Base-by-base conservation (phyloP, 1,139 yeast genomes). In the Taphrina communis region DNA sequence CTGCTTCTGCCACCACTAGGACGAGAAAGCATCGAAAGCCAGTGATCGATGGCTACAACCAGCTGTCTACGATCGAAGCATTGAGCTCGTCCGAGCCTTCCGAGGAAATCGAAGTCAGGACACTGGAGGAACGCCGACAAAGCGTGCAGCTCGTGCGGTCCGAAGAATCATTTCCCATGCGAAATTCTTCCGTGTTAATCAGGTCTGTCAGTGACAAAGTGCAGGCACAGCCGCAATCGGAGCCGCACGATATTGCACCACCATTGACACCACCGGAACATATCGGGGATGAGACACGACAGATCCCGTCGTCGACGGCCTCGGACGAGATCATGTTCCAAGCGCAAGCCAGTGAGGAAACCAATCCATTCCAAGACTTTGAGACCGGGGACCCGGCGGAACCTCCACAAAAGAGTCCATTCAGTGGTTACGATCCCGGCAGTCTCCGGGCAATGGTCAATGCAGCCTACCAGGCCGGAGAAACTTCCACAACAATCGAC, bases 101-200 rank as follows among this genome's bases (percentile, higher is more conserved):
- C 8, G 36, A 21, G 6, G 53, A 50, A 25, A n/a, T 21, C 11
- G 53, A 50, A 35, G n/a, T 50, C 53, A 50, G n/a, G 12, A 21
- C 36, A 6, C 9, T 50, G 36, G 53, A 50, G 36, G 36, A 21
- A n/a, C 3, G 11, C 4, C 31, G 36, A 9, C 31, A 11, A 4
- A 25, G 36, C n/a, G 31, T 50, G 8, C 53, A 50, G n/a, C 36
- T 50, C 53, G 53, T 50, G 36, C 53, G 31, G 12, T 50, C 53
- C 11, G 36, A 50, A 21, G 53, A 50, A 21, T 50, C 53, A 11
- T 50, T 50, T 50, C 53, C 53, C n/a, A 50, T 25, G 36, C 19
- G 53, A 50, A 9, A 21, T 4, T 25, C 53, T 14, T 44, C 48
- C 12, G 48, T n/a, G 8, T 44, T 25, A 44, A 12, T 44, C 48